These are phyloP conservation scores for Acidomyces sp. DNA, from an alignment of 495 filamentous ascomycete species.

Conservation along the genomic window DNA sequence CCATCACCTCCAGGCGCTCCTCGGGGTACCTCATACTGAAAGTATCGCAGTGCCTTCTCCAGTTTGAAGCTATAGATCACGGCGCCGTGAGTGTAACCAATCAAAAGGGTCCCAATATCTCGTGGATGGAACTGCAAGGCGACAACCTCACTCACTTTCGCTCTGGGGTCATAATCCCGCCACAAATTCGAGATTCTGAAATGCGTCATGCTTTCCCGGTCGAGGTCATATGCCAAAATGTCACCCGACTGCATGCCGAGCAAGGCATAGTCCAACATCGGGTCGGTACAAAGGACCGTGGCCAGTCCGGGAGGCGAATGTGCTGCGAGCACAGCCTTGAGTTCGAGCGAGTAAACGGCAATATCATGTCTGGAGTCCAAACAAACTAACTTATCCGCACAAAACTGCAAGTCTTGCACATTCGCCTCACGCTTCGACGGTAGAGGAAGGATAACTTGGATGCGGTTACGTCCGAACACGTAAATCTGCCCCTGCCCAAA, in stretches of 20 bases:
- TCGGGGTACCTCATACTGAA: conserved; percentile 66
- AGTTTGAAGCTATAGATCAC: conserved; percentile 89
- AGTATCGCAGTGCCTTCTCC: conserved; percentile 58
- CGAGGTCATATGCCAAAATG: conserved; percentile 78
- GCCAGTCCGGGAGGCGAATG: conserved; percentile 64
- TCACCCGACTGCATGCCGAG: conserved; percentile 45
- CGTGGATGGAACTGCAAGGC: conserved; percentile 73
- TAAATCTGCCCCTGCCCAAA: conserved; percentile 74
- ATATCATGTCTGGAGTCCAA: conserved; percentile 77
- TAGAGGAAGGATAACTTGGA: conserved; percentile 53
- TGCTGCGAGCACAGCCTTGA: conserved; percentile 41
- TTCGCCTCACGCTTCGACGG: conserved; percentile 49
- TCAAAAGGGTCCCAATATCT: conserved; percentile 81
- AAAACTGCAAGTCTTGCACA: conserved; percentile 59
- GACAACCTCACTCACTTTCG: conserved; percentile 48
- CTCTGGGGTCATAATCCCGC: conserved; percentile 48
- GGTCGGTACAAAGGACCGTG: conserved; percentile 61
- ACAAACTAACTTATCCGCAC: conserved; percentile 64
- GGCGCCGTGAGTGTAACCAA: conserved; percentile 76
- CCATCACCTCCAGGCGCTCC: conserved; percentile 81
- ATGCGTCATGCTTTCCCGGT: conserved; percentile 58
- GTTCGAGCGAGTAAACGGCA: conserved; percentile 60
- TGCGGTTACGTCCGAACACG: conserved; percentile 74
- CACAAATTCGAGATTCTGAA: conserved; percentile 79
- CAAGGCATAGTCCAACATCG: conserved; percentile 82